Percentiles rank a stretch among this genome's conserved stretches.
Conservation (phyloP, 2,329 filamentous ascomycete genomes). For the Monilinia aucupariae region DNA sequence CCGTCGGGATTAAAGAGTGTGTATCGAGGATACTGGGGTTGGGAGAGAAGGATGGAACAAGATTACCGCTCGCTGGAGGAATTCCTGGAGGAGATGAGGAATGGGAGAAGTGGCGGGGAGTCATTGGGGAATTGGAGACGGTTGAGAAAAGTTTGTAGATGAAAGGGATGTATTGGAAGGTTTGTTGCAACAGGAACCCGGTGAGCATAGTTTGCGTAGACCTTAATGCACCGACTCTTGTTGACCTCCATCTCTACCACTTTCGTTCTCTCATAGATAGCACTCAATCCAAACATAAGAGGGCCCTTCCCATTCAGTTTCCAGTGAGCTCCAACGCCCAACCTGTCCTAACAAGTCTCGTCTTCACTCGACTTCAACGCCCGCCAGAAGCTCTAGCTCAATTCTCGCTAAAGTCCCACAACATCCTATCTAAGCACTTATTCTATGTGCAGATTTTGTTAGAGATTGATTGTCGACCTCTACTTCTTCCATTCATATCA, state of each 20-base stretch:
- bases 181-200: not conserved
- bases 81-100: constrained; percentile 47
- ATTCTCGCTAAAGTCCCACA: not conserved
- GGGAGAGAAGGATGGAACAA: constrained; percentile 53
- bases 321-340: not conserved
- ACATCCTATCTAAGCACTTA: not conserved
- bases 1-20: constrained; percentile 61
- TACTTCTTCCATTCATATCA: not conserved
- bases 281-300: no score
- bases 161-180: not conserved
- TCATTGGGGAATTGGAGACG: constrained; percentile 29
- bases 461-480: not conserved
- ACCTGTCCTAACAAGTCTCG: not conserved
- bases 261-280: not conserved
- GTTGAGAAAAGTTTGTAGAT: constrained; percentile 32
- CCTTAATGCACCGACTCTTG: not conserved
- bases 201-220: not conserved
- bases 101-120: constrained; percentile 44
- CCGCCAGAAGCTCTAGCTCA: not conserved
- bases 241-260: not conserved
- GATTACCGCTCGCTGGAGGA: constrained; percentile 53
- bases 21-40: constrained; percentile 53
- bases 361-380: not conserved
- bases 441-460: not conserved
- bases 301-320: no score